Evolutionary conservation across 257 asterid genomes (phyloP), one percentile per base, ranked within the genome.

Genomic region (Nicotiana noctiflora): DNA sequence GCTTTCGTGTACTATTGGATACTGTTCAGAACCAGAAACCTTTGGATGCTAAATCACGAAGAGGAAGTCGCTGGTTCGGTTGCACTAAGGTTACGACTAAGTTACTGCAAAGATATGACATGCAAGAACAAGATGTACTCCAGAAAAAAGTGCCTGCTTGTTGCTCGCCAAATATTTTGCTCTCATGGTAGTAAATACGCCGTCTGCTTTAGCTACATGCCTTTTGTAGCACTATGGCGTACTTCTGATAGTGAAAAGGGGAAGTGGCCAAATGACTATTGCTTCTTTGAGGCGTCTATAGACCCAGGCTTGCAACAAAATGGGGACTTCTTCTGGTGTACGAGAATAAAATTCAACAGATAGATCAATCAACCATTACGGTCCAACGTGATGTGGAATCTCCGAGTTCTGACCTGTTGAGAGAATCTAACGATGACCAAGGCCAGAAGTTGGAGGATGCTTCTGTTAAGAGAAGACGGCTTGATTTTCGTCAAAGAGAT

Each of bases 201-300:
- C 60, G 46, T 46, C 21, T 72, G 77, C 31, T 46, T 46, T 46
- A 46, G 59, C 60, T 72, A 46, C 60, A 23, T 72, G 6, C 60
- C 77, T 72, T 72, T 46, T 72, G 77, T 6, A 21, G 59, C 40
- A 46, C 32, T 15, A 64, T 64, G 49, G 74, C 6, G 6, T 64
- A 15, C 74, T 15, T 64, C 23, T 64, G 21, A 15, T 64, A 7
- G 8, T 46, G 77, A 72, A 32, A 46, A 44, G 14, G 60, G 40
- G 23, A 72, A 72, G 37, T 23, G 46, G 78, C 77, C 55, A 13
- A 46, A 72, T 72, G 77, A 72, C 59, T 46, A 72, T 72, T 72
- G n/a, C 23, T 46, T 72, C 32, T 72, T 72, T 1, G 77, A 72
- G 77, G 60, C 77, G 21, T 72, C 77, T 17, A 46, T 72, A 44